phyloP scores from a whole-genome alignment of 805 yeast species.

The Phaffomyces thermotolerans region DNA sequence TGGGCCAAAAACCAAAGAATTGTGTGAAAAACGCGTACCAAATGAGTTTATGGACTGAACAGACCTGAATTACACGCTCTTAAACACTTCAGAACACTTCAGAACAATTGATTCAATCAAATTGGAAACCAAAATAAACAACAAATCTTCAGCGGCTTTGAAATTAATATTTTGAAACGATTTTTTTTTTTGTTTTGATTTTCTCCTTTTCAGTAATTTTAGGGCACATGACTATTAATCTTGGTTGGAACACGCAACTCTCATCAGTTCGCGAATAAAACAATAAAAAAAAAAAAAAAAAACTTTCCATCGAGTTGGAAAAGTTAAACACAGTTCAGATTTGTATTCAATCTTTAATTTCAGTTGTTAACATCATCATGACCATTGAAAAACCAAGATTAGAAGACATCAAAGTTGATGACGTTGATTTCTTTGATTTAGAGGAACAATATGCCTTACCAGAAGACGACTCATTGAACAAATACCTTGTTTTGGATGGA shows the following conservation, averaged over 20 bases:
- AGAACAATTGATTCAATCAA: too few relatives aligned
- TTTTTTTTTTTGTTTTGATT: not conserved
- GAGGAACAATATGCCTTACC: slow-evolving; percentile 67
- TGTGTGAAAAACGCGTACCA: too few relatives aligned
- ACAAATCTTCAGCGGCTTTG: not conserved
- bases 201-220: not conserved
- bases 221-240: not conserved
- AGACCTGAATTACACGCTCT: too few relatives aligned
- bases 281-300: slow-evolving; percentile 1
- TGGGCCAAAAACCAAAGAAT: too few relatives aligned
- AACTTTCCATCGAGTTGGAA: slow-evolving; percentile 1
- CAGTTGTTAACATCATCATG: slow-evolving; percentile 1
- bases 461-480: slow-evolving; percentile 57
- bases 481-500: slow-evolving; percentile 84
- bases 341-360: not conserved
- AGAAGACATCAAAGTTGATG: slow-evolving; percentile 49
- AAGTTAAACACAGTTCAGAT: not conserved
- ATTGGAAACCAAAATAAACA: not conserved
- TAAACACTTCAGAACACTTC: too few relatives aligned
- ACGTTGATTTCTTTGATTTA: slow-evolving; percentile 76
- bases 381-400: slow-evolving; percentile 29
- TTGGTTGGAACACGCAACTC: not conserved
- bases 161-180: too few relatives aligned
- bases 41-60: too few relatives aligned
- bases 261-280: not conserved